These are phyloP conservation scores for Leavenworthia alabamica DNA, from an alignment of 345 rosid species.

Conservation along the genomic window DNA sequence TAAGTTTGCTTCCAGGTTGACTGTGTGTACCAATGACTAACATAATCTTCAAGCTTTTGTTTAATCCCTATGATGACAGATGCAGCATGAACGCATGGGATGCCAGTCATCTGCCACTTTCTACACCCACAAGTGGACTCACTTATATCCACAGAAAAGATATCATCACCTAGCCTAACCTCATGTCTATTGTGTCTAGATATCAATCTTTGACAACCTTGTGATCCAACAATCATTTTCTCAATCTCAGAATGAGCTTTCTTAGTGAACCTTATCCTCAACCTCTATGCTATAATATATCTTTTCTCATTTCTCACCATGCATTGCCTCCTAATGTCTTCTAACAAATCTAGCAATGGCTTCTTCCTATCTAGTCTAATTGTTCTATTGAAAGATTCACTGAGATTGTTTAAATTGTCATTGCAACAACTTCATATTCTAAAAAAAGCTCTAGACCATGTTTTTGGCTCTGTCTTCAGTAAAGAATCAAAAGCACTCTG, in stretches of 20 bases:
- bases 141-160: too few species aligned
- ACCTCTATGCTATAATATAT: background rate
- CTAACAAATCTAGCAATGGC: background rate
- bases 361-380: background rate
- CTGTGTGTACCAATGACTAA: too few species aligned
- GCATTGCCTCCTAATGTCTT: background rate
- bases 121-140: too few species aligned
- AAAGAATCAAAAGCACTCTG: too few species aligned
- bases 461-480: background rate
- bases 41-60: too few species aligned
- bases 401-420: background rate
- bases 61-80: too few species aligned
- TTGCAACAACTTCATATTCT: background rate
- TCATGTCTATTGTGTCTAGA: too few species aligned
- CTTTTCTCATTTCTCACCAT: background rate
- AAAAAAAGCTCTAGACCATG: background rate
- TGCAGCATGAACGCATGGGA: too few species aligned
- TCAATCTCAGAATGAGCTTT: background rate
- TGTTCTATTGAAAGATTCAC: background rate
- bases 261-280: background rate
- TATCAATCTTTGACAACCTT: too few species aligned
- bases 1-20: too few species aligned
- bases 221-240: background rate
- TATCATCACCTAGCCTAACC: too few species aligned
- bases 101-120: too few species aligned